Conservation (phyloP, 2,329 filamentous ascomycete genomes). For the Aspergillus arachidicola region DNA sequence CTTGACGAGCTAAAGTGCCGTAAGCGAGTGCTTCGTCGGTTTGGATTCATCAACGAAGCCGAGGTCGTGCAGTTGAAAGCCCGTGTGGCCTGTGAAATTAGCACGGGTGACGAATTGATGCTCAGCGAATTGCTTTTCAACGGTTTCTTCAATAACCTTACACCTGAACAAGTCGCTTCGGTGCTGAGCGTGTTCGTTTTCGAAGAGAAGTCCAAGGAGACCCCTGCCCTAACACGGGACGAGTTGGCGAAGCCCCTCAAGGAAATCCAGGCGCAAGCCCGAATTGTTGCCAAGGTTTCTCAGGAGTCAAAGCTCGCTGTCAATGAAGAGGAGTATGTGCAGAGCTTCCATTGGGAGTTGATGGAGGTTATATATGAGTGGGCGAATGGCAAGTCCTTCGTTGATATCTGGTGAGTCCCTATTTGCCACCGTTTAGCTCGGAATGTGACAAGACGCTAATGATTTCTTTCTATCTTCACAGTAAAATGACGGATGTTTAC, state of each 20-base stretch:
- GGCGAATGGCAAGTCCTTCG: constrained; percentile 87
- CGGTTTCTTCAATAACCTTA: constrained; percentile 94
- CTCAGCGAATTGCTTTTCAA: constrained; percentile 94
- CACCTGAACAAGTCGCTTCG: constrained; percentile 82
- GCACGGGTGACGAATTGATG: constrained; percentile 91
- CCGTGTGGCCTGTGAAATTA: constrained; percentile 96
- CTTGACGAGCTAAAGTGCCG: constrained; percentile 94
- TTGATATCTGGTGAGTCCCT: constrained; percentile 83
- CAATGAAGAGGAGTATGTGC: constrained; percentile 93
- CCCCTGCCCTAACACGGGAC: constrained; percentile 68
- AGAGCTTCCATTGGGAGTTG: constrained; percentile 87
- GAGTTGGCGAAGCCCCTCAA: constrained; percentile 83
- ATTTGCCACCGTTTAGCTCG: constrained; percentile 5
- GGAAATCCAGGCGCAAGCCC: constrained; percentile 84
- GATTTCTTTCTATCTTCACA: constrained; percentile 39
- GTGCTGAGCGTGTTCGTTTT: constrained; percentile 95
- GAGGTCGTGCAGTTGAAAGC: constrained; percentile 97
- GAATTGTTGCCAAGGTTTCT: constrained; percentile 87
- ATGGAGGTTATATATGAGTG: constrained; percentile 96
- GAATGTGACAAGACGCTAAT: constrained; percentile 11
- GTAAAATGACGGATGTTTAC: constrained; percentile 99
- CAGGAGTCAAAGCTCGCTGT: constrained; percentile 90
- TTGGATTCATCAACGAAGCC: constrained; percentile 92
- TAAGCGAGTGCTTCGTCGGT: constrained; percentile 88
- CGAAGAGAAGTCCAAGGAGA: constrained; percentile 87